Evolutionary conservation across 2,329 filamentous ascomycete species (phyloP).

Genomic region (Myriosclerotinia scirpicola): DNA sequence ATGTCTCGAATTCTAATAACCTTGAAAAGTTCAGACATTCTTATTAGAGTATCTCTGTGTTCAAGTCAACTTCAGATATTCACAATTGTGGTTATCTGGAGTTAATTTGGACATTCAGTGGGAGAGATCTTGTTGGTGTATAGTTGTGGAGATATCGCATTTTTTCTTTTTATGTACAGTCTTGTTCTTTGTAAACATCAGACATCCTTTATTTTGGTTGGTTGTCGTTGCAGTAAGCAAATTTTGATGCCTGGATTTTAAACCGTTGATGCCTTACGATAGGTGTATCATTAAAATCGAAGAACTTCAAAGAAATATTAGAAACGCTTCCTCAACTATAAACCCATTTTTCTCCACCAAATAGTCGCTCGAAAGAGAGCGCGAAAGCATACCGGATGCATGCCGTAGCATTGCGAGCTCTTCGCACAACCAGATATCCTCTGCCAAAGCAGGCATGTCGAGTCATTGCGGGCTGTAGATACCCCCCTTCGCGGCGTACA

Average conservation of each 20-base stretch:
- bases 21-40: too few species aligned
- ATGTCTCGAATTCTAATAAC: too few species aligned
- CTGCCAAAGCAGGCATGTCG: constrained; percentile 37
- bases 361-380: constrained; percentile 28
- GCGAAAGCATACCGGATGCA: constrained; percentile 39
- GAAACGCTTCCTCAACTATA: not conserved
- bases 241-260: not conserved
- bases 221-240: not conserved
- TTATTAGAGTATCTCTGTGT: too few species aligned
- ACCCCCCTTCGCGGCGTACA: constrained; percentile 34
- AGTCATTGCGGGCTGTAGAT: constrained; percentile 37
- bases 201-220: not conserved
- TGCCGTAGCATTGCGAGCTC: constrained; percentile 36
- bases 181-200: not conserved
- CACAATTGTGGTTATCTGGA: too few species aligned
- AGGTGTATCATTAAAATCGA: not conserved
- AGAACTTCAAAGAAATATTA: constrained; percentile 17
- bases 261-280: not conserved
- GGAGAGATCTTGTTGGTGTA: too few species aligned
- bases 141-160: not conserved
- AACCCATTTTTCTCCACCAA: not conserved
- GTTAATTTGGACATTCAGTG: too few species aligned
- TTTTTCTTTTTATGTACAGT: not conserved
- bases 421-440: constrained; percentile 37
- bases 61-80: too few species aligned